These are phyloP conservation scores for Boletus bicolor DNA, from an alignment of 768 basidiomycete species.

Conservation along the genomic window DNA sequence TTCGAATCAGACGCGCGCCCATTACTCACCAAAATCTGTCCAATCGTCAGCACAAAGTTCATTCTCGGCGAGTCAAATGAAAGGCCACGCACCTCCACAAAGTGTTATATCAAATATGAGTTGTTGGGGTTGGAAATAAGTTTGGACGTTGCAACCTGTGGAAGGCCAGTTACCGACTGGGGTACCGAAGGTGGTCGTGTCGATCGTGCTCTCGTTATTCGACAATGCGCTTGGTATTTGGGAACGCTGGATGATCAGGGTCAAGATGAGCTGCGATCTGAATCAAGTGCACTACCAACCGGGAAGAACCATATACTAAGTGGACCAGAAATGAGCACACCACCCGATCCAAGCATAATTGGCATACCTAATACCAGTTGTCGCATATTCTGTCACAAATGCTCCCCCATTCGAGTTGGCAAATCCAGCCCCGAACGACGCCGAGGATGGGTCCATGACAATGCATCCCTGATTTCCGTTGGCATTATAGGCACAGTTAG, in stretches of 20 bases:
- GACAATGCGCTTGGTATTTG: constrained; percentile 48
- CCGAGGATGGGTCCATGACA: constrained; percentile 48
- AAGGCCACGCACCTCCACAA: constrained; percentile 49
- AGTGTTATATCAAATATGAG: constrained; percentile 75
- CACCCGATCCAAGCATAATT: background rate
- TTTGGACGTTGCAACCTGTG: constrained; percentile 48
- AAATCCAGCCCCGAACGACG: constrained; percentile 66
- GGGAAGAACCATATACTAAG: constrained; percentile 32
- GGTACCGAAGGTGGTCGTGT: constrained; percentile 58
- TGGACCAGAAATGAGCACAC: background rate
- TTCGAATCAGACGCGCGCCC: background rate
- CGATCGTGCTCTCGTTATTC: constrained; percentile 46
- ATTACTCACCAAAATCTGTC: constrained; percentile 33
- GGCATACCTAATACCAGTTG: constrained; percentile 60
- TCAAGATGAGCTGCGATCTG: background rate
- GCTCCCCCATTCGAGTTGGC: constrained; percentile 67
- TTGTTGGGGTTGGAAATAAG: constrained; percentile 59
- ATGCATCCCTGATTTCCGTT: constrained; percentile 66
- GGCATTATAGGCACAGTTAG: constrained; percentile 55
- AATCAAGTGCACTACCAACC: constrained; percentile 13
- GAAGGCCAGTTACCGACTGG: constrained; percentile 69
- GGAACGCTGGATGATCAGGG: constrained; percentile 24
- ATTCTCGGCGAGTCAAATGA: constrained; percentile 15
- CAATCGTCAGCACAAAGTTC: constrained; percentile 11
- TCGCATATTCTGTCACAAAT: constrained; percentile 70